Evolutionary conservation across 495 filamentous ascomycete genomes (phyloP).

Genomic region (Xylaria acuta): DNA sequence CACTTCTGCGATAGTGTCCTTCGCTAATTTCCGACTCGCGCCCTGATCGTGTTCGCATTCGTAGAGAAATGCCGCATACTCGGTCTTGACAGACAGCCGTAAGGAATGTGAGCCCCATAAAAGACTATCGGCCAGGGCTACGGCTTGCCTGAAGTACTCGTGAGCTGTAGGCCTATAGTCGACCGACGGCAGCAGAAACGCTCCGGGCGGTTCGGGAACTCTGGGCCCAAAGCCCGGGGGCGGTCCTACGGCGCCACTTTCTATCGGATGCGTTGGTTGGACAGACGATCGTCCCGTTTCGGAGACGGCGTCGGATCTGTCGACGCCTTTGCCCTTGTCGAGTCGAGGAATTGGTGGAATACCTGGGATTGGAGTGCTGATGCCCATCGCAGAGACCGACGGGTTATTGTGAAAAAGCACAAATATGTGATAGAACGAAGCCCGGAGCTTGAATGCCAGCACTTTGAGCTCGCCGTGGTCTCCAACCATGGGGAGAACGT

Average conservation of each 20-base stretch:
- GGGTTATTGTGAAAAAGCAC: conserved; percentile 89
- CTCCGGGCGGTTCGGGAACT: conserved; percentile 59
- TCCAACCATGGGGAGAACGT: conserved; percentile 79
- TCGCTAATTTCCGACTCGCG: conserved; percentile 74
- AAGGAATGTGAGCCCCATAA: conserved; percentile 90
- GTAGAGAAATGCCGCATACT: conserved; percentile 93
- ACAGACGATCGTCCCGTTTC: conserved; percentile 40
- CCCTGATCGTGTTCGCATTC: conserved; percentile 87
- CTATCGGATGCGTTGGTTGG: conserved; percentile 50
- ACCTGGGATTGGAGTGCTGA: conserved; percentile 38
- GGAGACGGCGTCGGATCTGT: conserved; percentile 39
- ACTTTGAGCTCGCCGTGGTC: conserved; percentile 79
- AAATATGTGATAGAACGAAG: conserved; percentile 95
- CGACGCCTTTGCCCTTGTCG: conserved; percentile 55
- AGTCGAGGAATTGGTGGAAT: conserved; percentile 35
- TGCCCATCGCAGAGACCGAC: conserved; percentile 48
- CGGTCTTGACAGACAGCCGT: conserved; percentile 87
- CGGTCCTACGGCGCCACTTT: conserved; percentile 58
- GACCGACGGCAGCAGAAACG: conserved; percentile 76
- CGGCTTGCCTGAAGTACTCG: conserved; percentile 79
- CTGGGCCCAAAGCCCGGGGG: conserved; percentile 55
- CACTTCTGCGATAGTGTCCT: conserved; percentile 84
- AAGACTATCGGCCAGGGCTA: conserved; percentile 71
- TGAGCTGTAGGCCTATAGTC: conserved; percentile 86
- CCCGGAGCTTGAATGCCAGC: conserved; percentile 86